These are phyloP conservation scores for Fusarium pininemorale DNA, from an alignment of 2,329 filamentous ascomycete genomes.

Conservation along the genomic window DNA sequence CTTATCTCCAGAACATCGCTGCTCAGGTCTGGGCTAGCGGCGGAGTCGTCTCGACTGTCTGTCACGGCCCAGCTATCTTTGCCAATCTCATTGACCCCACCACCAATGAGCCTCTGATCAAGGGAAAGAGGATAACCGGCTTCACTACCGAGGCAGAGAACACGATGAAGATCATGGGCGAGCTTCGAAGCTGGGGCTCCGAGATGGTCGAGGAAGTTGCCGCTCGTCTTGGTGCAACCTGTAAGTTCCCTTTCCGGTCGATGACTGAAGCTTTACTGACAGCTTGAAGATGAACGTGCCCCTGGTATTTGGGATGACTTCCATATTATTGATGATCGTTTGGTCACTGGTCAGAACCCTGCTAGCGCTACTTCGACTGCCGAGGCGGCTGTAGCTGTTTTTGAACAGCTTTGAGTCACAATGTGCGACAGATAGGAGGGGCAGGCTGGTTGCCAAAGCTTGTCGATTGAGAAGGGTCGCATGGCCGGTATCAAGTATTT, in stretches of 20 bases:
- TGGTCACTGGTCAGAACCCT: conserved; percentile 16
- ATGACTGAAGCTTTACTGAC: background rate
- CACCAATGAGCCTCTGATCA: conserved; percentile 14
- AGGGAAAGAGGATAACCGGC: conserved; percentile 1
- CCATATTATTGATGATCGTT: conserved; percentile 2
- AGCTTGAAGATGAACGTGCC: background rate
- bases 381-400: background rate
- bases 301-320: conserved; percentile 15
- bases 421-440: background rate
- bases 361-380: conserved; percentile 14
- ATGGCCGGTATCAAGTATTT: rapidly evolving
- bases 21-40: conserved; percentile 7
- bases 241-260: background rate
- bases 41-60: conserved; percentile 5
- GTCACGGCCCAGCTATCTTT: conserved; percentile 10
- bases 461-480: rapidly evolving
- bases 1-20: background rate
- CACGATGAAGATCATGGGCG: conserved; percentile 5
- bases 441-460: background rate
- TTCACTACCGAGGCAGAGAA: conserved; percentile 8
- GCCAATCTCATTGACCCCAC: conserved; percentile 1
- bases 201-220: conserved; percentile 11
- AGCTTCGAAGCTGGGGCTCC: background rate
- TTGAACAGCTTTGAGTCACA: background rate
- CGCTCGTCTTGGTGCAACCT: conserved; percentile 4